Conservation (phyloP, 2,329 filamentous ascomycete species). For the Colletotrichum simmondsii region DNA sequence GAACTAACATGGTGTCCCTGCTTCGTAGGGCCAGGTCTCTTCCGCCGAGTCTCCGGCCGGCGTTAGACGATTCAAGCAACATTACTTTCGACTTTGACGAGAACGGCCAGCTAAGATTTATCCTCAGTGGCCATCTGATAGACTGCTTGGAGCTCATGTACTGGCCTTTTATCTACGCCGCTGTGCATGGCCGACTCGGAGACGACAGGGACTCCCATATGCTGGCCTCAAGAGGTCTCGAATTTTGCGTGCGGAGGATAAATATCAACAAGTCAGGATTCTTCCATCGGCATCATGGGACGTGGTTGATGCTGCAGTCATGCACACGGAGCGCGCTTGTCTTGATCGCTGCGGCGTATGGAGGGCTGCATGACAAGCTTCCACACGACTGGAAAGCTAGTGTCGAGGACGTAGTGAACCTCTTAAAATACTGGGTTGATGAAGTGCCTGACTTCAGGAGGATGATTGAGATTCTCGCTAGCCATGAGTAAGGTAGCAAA, state of each 20-base stretch:
- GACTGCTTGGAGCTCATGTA: conserved; percentile 24
- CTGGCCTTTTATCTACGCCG: conserved; percentile 12
- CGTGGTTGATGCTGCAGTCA: conserved; percentile 38
- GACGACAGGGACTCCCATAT: background rate
- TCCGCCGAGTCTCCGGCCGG: background rate
- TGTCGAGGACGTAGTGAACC: background rate
- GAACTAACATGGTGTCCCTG: background rate
- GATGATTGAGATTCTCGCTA: too few species aligned
- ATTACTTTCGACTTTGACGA: conserved; percentile 6
- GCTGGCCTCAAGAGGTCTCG: conserved; percentile 1
- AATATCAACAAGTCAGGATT: conserved; percentile 34
- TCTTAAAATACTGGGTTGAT: background rate
- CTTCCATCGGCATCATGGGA: conserved; percentile 38
- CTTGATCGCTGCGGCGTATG: background rate
- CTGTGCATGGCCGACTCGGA: background rate
- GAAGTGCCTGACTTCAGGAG: background rate
- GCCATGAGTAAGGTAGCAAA: too few species aligned
- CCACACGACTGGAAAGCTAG: conserved; percentile 24
- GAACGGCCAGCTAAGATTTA: conserved; percentile 20
- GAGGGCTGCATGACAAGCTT: conserved; percentile 30
- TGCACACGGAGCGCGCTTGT: conserved; percentile 36
- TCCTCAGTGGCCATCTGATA: conserved; percentile 18
- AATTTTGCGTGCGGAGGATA: conserved; percentile 32
- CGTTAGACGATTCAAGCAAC: background rate
- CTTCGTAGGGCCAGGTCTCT: background rate